phyloP scores from a whole-genome alignment of 148 eudicot genomes.

The Hydrangea macrophylla region DNA sequence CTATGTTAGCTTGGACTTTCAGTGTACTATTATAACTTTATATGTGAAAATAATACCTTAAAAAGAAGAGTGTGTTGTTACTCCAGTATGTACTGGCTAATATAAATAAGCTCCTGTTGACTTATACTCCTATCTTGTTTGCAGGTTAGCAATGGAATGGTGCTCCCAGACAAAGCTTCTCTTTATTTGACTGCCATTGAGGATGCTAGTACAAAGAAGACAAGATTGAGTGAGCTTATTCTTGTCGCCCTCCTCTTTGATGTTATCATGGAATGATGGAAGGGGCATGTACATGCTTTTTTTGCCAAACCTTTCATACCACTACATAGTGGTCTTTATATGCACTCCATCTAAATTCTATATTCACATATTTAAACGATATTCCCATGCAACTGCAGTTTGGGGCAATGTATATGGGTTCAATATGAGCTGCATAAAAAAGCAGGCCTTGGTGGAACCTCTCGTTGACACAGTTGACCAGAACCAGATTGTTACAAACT shows the following conservation, averaged over 20 bases:
- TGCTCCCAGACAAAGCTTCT: constrained; percentile 90
- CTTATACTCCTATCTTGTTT: constrained; percentile 17
- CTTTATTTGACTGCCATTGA: constrained; percentile 93
- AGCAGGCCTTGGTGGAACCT: constrained; percentile 88
- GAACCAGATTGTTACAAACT: constrained; percentile 90
- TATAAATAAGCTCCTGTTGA: background rate
- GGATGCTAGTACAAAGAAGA: constrained; percentile 97
- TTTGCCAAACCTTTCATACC: background rate
- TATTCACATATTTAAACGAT: constrained; percentile 2
- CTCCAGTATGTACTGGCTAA: background rate
- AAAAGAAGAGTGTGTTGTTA: constrained; percentile 1
- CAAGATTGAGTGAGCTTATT: constrained; percentile 81
- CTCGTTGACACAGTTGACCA: constrained; percentile 92
- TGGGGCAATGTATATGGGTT: constrained; percentile 97
- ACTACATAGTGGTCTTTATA: background rate
- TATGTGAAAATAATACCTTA: background rate
- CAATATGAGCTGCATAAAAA: constrained; percentile 93
- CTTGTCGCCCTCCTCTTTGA: no score
- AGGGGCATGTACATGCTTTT: background rate
- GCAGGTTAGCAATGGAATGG: constrained; percentile 70
- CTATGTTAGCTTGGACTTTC: background rate
- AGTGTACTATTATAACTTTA: background rate
- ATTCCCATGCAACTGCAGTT: constrained; percentile 40
- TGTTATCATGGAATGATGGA: no score
- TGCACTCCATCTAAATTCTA: constrained; percentile 4